Percentiles rank a stretch among this genome's conserved stretches.
These are phyloP conservation scores for Phallus indusiatus DNA, from an alignment of 768 basidiomycete species.

Conservation along the genomic window DNA sequence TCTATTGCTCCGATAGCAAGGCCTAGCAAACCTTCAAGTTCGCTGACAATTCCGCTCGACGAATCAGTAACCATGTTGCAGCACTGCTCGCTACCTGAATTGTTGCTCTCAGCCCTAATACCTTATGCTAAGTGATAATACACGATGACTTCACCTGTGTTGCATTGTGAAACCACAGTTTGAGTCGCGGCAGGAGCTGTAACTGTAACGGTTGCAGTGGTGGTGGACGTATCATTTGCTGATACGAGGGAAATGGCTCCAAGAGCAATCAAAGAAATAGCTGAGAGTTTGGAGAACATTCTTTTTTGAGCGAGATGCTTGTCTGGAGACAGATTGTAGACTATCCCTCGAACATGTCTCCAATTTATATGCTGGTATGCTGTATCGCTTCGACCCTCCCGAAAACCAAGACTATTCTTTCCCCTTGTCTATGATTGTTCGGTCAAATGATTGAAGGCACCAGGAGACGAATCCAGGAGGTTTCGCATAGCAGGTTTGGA, in stretches of 20 bases:
- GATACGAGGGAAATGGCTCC: not conserved
- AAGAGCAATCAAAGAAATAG: not conserved
- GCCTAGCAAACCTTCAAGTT: conserved; percentile 16
- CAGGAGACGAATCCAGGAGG: not conserved
- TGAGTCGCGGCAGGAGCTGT: not conserved
- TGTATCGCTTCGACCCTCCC: not conserved
- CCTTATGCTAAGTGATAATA: not conserved
- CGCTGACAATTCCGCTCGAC: conserved; percentile 30
- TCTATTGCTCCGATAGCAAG: conserved; percentile 14
- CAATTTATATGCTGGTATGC: not conserved
- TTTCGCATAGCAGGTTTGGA: not conserved
- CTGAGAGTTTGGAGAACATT: not conserved
- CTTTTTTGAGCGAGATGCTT: not conserved
- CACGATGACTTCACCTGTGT: not conserved
- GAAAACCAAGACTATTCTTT: not conserved
- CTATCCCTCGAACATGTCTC: not conserved
- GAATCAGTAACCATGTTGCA: conserved; percentile 21
- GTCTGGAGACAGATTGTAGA: not conserved
- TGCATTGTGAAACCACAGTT: conserved; percentile 5
- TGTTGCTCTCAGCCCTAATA: not conserved
- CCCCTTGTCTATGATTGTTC: no score
- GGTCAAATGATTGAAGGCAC: not conserved
- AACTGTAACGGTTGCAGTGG: not conserved
- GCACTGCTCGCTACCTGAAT: conserved; percentile 18
- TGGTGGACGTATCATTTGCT: not conserved